Conservation (phyloP, 805 yeast genomes). For the Hanseniaspora occidentalis region DNA sequence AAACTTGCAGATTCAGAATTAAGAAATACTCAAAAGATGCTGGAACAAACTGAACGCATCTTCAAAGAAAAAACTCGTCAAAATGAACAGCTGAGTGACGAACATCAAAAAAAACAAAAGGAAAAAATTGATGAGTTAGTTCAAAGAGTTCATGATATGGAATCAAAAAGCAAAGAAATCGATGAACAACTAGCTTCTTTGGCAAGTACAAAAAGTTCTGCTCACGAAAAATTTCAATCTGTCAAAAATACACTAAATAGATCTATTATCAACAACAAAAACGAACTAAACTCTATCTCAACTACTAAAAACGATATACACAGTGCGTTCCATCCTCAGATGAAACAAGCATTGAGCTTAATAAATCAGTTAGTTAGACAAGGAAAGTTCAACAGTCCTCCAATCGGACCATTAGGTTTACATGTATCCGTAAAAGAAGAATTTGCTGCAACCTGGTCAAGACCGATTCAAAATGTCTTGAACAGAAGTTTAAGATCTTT, state of each 20-base stretch:
- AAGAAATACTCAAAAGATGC: slow-evolving; percentile 8
- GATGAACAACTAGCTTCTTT: slow-evolving; percentile 15
- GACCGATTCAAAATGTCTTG: slow-evolving; percentile 45
- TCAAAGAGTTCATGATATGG: slow-evolving; percentile 11
- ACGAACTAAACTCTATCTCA: slow-evolving; percentile 18
- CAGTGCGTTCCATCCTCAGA: slow-evolving; percentile 39
- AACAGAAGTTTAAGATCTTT: slow-evolving; percentile 44
- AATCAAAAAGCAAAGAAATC: slow-evolving; percentile 12
- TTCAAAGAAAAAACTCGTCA: slow-evolving; percentile 8
- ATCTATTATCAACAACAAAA: slow-evolving; percentile 9
- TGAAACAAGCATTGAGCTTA: slow-evolving; percentile 30
- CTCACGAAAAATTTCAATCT: slow-evolving; percentile 5
- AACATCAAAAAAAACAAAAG: slow-evolving; percentile 14
- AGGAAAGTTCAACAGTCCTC: slow-evolving; percentile 32
- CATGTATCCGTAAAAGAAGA: slow-evolving; percentile 43
- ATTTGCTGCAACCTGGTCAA: slow-evolving; percentile 40
- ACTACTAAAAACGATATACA: slow-evolving; percentile 21
- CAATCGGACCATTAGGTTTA: slow-evolving; percentile 75
- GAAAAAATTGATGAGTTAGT: slow-evolving; percentile 14
- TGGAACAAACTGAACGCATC: slow-evolving; percentile 13
- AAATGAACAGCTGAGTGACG: slow-evolving; percentile 9
- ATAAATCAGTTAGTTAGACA: slow-evolving; percentile 23
- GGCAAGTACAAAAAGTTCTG: slow-evolving; percentile 14
- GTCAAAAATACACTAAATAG: slow-evolving; percentile 5
- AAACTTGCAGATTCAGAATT: background rate